phyloP scores from a whole-genome alignment of 306 rosid species.

The Dicorynia guianensis region DNA sequence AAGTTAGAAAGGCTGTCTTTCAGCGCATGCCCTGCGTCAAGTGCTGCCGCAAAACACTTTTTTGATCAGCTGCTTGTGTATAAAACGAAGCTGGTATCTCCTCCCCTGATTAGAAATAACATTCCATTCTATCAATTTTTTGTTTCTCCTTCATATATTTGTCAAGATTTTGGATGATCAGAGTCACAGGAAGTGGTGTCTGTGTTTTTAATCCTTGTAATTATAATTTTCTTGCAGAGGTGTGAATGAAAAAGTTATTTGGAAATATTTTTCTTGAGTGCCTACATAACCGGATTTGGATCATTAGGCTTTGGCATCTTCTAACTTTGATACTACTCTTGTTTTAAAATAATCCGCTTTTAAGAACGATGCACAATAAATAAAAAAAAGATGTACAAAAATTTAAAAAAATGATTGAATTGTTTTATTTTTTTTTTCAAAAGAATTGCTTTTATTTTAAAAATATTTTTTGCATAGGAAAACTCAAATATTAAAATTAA shows the following conservation, averaged over 20 bases:
- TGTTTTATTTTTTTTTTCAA: too few relatives aligned
- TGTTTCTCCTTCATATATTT: background rate
- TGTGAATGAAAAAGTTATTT: slow-evolving; percentile 1
- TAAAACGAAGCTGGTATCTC: slow-evolving; percentile 1
- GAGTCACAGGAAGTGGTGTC: background rate
- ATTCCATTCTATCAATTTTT: slow-evolving; percentile 1
- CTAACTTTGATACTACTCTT: too few relatives aligned
- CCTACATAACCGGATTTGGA: background rate
- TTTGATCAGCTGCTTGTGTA: slow-evolving; percentile 22
- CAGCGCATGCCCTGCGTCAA: background rate
- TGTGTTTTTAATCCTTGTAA: slow-evolving; percentile 39
- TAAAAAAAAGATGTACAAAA: too few relatives aligned
- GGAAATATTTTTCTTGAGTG: background rate
- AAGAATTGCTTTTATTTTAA: too few relatives aligned
- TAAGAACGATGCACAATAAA: too few relatives aligned
- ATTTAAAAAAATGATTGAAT: too few relatives aligned
- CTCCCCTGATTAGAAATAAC: slow-evolving; percentile 11
- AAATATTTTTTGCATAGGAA: too few relatives aligned
- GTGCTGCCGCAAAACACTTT: slow-evolving; percentile 9
- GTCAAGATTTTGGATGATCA: slow-evolving; percentile 12
- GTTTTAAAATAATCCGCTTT: too few relatives aligned
- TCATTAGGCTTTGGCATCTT: too few relatives aligned
- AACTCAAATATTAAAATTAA: too few relatives aligned
- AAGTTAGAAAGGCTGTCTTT: slow-evolving; percentile 36
- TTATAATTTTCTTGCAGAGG: slow-evolving; percentile 32